Conservation (phyloP, 192 early-diverging fungal genomes). For the Dissophora globulifera region DNA sequence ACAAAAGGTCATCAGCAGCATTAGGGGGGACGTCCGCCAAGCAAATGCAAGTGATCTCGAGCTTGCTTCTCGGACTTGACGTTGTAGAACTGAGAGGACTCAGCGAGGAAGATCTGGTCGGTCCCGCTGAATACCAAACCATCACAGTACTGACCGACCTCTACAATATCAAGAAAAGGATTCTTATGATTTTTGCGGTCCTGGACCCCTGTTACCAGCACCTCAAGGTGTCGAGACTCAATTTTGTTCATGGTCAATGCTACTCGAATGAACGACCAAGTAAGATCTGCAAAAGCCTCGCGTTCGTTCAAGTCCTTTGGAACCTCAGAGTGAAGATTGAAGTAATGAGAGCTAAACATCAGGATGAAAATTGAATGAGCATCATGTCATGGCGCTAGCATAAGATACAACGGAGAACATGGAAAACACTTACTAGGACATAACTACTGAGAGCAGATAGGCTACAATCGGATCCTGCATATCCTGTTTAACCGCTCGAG, state of each 20-base stretch:
- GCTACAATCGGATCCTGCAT: background rate
- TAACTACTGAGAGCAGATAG: background rate
- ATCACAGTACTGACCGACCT: conserved; percentile 3
- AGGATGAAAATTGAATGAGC: background rate
- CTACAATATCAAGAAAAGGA: background rate
- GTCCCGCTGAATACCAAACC: background rate
- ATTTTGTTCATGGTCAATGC: background rate
- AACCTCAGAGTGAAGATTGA: background rate
- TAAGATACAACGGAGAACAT: background rate
- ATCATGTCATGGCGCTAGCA: fast-evolving
- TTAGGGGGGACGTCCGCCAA: too few relatives aligned
- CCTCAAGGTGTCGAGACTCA: conserved; percentile 10
- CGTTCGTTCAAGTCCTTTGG: conserved; percentile 9
- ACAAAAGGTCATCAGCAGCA: too few relatives aligned
- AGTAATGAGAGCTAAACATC: conserved; percentile 7
- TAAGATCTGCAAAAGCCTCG: background rate
- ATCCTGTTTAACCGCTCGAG: conserved; percentile 1
- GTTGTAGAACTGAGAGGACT: conserved; percentile 4
- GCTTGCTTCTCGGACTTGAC: conserved; percentile 6
- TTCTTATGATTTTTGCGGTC: background rate
- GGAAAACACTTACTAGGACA: background rate
- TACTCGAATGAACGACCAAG: conserved; percentile 6
- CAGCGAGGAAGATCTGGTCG: conserved; percentile 7
- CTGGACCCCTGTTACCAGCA: conserved; percentile 5
- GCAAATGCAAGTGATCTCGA: conserved; percentile 12